Base-by-base conservation (phyloP, 2,329 filamentous ascomycete species). In the Mycocentrospora acerina region DNA sequence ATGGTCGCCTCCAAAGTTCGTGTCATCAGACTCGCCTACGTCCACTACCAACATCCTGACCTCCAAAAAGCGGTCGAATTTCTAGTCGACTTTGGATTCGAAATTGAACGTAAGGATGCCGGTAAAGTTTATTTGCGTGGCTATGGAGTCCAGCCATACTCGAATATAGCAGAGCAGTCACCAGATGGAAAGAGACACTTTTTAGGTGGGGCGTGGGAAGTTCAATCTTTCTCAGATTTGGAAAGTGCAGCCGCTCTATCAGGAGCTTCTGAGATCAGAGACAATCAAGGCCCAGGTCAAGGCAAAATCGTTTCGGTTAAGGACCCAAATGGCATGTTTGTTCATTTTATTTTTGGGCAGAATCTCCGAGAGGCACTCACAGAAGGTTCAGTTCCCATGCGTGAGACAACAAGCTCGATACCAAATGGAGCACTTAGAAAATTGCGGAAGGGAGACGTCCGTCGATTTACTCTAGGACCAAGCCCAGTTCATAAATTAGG, bases 81-180 rank as follows among this genome's bases (percentile, higher is more conserved):
- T 19, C 28, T 45, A 4, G 26, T 40, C 6, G 51, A 54, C 32
- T 54, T 54, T 25, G 48, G 50, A 7, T 37, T 54, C 24, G 30
- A 26, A 26, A 42, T 35, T 17, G 37, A 37, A 15, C 31, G 13
- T n/a, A 40, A 37, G 35, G 27, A 7, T 14, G 29, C 28, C 25
- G 40, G 36, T 13, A 35, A 38, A 39, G 75, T 78, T 18, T 82
- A 76, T 62, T 81, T 75, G 53, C 71, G 77, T 16, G 80, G 80
- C 15, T 81, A 80, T 52, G 79, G 80, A n/a, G 64, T 62, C 4
- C 78, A 81, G 48, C 77, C 79, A 2, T 81, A 76, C 54, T 62
- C 79, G 4, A 67, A 81, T 17, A 77, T 74, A 44, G 70, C 77
- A 33, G 66, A 67, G 39, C 67, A 66, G 37, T 67, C 32, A 16